Conservation (phyloP, 371 early-diverging fungal species). For the Saksenaea oblongispora region DNA sequence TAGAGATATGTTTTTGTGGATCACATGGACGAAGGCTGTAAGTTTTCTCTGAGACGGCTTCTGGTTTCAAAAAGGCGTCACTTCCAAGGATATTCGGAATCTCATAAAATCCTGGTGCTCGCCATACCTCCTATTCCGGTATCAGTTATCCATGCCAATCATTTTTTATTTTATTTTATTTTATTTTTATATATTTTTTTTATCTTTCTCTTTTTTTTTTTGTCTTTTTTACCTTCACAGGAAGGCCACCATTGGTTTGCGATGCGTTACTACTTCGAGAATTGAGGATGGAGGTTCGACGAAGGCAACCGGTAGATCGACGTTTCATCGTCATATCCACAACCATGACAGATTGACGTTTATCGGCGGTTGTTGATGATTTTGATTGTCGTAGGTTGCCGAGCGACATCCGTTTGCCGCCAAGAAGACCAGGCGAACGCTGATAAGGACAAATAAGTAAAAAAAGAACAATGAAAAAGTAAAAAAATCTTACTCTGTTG, state of each 20-base stretch:
- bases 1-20: conserved; percentile 42
- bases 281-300: conserved; percentile 17
- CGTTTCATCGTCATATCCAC: conserved; percentile 34
- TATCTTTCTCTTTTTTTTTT: not conserved
- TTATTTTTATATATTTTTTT: not conserved
- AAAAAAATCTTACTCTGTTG: conserved; percentile 9
- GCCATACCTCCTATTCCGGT: conserved; percentile 34
- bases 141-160: not conserved
- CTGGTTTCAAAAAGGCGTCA: conserved; percentile 44
- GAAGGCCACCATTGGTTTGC: not conserved
- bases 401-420: conserved; percentile 35
- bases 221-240: not conserved
- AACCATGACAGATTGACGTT: conserved; percentile 8
- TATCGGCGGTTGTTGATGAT: conserved; percentile 41
- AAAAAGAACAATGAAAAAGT: not conserved
- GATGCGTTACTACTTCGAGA: conserved; percentile 8
- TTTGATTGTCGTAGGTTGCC: conserved; percentile 39
- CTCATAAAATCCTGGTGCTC: conserved; percentile 48
- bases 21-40: conserved; percentile 31
- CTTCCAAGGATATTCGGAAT: conserved; percentile 50
- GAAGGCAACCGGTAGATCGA: conserved; percentile 44
- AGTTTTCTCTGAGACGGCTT: conserved; percentile 25
- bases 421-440: conserved; percentile 18
- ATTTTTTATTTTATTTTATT: not conserved
- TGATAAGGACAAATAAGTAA: not conserved